These are phyloP conservation scores for Pyrenophora tritici-repentis DNA, from an alignment of 2,329 filamentous ascomycete species.

Conservation along the genomic window DNA sequence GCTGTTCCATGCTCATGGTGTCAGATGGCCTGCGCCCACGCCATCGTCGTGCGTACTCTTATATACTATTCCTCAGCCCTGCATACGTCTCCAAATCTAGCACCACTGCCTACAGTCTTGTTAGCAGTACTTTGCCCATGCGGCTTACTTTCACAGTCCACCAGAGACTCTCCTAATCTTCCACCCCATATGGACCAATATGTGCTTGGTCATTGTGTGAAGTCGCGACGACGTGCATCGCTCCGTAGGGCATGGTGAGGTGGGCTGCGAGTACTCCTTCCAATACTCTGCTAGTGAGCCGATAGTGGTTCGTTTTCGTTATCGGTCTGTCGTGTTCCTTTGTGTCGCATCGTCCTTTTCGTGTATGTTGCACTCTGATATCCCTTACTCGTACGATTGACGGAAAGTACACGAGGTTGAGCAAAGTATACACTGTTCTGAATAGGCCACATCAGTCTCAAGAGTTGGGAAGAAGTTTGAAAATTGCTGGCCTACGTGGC, in stretches of 20 bases:
- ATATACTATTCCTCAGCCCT: not conserved
- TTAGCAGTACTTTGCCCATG: no score
- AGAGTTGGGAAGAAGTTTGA: conserved; percentile 25
- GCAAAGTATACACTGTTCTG: conserved; percentile 12
- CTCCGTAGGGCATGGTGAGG: not conserved
- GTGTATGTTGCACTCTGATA: conserved; percentile 20
- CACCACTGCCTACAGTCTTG: no score
- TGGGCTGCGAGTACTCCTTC: not conserved
- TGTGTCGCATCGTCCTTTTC: conserved; percentile 26
- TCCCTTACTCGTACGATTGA: conserved; percentile 13
- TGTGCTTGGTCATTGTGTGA: not conserved
- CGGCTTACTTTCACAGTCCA: no score
- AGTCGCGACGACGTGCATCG: not conserved
- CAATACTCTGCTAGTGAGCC: not conserved
- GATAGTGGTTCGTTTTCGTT: conserved; percentile 11
- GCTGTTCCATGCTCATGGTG: conserved; percentile 8
- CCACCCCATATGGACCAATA: not conserved
- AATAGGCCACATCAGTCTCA: conserved; percentile 27
- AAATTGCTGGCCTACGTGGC: conserved; percentile 46
- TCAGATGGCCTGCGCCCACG: conserved; percentile 7
- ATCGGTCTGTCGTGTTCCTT: conserved; percentile 22
- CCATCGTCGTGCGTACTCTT: conserved; percentile 8
- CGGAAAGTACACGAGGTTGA: conserved; percentile 2
- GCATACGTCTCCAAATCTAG: not conserved
- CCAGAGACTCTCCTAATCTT: no score